phyloP scores from a whole-genome alignment of 2,329 filamentous ascomycete species.

The Pseudogymnoascus verrucosus region DNA sequence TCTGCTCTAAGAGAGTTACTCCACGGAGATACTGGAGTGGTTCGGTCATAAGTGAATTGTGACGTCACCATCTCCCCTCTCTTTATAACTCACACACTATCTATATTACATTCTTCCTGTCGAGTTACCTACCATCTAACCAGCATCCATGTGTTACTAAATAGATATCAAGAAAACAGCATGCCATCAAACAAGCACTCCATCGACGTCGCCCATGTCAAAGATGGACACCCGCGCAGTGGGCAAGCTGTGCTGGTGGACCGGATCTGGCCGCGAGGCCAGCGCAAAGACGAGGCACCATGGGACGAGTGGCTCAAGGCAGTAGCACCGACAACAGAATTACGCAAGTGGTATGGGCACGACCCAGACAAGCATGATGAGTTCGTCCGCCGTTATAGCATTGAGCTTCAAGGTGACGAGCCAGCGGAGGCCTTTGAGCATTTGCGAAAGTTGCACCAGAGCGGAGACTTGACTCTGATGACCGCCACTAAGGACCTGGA shows the following conservation, averaged over 20 bases:
- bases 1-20: neutral
- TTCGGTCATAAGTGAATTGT: neutral
- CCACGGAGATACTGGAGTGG: neutral
- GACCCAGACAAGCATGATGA: neutral
- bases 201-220: neutral
- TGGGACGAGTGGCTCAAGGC: slow-evolving; percentile 4
- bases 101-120: neutral
- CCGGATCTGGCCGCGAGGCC: neutral
- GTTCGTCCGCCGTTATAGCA: neutral
- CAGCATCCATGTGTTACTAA: neutral
- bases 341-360: slow-evolving; percentile 1
- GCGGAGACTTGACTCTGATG: neutral
- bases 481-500: slow-evolving; percentile 4
- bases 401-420: neutral
- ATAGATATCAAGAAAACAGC: neutral
- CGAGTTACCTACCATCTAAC: neutral
- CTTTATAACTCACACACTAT: neutral
- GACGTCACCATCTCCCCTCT: neutral
- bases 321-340: neutral
- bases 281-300: slow-evolving; percentile 4
- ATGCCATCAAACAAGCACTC: neutral
- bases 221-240: neutral
- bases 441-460: neutral
- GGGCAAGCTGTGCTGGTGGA: neutral
- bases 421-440: neutral